Base-by-base conservation (phyloP, 2,329 filamentous ascomycete genomes). In the Neofusicoccum ribis region DNA sequence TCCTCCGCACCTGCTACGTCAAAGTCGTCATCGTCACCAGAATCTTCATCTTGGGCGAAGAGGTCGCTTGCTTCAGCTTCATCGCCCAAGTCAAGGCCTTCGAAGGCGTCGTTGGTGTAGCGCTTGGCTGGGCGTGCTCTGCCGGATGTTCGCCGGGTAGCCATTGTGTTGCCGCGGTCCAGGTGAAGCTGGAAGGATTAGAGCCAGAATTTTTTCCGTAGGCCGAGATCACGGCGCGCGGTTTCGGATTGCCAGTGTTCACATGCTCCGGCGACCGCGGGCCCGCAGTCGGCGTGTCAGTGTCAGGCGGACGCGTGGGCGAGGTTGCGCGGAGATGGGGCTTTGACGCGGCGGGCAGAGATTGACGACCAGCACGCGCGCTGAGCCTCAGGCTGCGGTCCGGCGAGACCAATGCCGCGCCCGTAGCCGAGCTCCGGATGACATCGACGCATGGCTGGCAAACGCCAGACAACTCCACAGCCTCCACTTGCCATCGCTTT, bases 1-100 rank as follows among this genome's bases (percentile, higher is more conserved):
- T 69, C 69, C 8, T 66, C 66, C 8, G 41, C 44, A 11, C 44
- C 50, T 3, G 52, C 54, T 17, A 47, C 66, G 34, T 64, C 51
- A 23, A 71, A 56, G n/a, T 72, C 72, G 49, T 78, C 73, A 62
- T 79, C 76, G 31, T 77, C 72, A 20, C 80, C 78, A 65, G 75
- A 73, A 39, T 68, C 68, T 6, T 65, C 66, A 6, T 64, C 58
- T 1, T 60, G 41, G n/a, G 31, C 43, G 8, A 47, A 60, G 5
- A 60, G 27, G 6, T 60, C 56, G 43, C 56, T 60, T 27, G 27
- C 41, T 1, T 15, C 15, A 5, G 56, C 56, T 8, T 60, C 56
- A 43, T 67, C 73, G 17, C 72, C 69, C 65, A 74, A n/a, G 17
- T 67, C 64, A 9, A 78, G 69, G 14, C 72, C 74, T 49, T 76